Evolutionary conservation across 495 filamentous ascomycete genomes (phyloP).

Genomic region (Letharia lupina): DNA sequence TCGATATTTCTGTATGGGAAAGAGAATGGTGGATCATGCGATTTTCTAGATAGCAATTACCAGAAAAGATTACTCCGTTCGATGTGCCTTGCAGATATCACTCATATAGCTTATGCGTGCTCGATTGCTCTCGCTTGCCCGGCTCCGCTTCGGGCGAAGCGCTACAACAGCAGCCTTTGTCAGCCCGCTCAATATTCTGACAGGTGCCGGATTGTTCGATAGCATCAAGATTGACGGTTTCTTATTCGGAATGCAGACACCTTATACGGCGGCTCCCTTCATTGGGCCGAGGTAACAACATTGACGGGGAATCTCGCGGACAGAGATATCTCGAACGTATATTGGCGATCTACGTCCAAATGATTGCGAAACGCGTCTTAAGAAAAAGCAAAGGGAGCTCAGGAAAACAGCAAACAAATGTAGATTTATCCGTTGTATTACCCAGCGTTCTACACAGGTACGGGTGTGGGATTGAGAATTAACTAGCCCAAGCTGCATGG

Average conservation of each 20-base stretch:
- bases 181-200: neutral
- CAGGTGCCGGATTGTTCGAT: neutral
- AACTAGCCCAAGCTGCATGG: neutral
- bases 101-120: neutral
- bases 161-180: neutral
- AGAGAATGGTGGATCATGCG: neutral
- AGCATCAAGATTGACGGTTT: neutral
- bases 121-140: neutral
- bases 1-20: neutral
- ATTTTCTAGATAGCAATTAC: slow-evolving; percentile 1
- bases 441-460: neutral
- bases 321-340: neutral
- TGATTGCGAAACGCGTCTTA: neutral
- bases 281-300: neutral
- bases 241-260: neutral
- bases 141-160: neutral
- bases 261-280: neutral
- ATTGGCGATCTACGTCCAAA: neutral
- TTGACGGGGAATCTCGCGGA: neutral
- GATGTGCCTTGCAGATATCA: neutral
- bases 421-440: neutral
- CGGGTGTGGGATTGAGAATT: neutral
- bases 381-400: neutral
- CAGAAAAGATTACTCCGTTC: neutral
- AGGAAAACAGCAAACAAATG: neutral